These are phyloP conservation scores for Annona squamosa DNA, from an alignment of 164 flowering plant species.

Conservation along the genomic window DNA sequence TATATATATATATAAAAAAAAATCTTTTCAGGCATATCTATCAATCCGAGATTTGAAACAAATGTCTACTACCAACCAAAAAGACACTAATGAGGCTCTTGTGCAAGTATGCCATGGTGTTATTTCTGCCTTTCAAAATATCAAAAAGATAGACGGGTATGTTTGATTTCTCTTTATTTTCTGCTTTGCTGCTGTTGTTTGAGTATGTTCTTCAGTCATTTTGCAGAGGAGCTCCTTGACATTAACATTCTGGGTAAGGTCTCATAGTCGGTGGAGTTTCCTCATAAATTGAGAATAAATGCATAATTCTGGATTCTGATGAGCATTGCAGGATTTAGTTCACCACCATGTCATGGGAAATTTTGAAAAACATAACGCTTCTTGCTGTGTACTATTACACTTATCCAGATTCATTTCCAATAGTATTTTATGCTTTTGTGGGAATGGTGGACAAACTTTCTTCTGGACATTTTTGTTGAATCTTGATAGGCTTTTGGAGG, in stretches of 20 bases:
- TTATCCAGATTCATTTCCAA: no score
- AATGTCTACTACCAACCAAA: slow-evolving; percentile 15
- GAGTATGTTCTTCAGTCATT: not conserved
- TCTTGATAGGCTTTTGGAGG: slow-evolving; percentile 39
- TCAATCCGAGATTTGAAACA: slow-evolving; percentile 16
- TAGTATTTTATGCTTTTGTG: no score
- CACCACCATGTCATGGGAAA: no score
- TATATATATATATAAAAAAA: no score
- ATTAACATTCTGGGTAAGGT: no score
- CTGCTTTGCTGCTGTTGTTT: not conserved
- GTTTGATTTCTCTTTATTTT: slow-evolving; percentile 12
- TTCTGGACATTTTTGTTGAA: not conserved
- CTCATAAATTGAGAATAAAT: no score
- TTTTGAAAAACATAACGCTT: no score
- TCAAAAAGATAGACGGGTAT: slow-evolving; percentile 44
- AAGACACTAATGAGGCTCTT: slow-evolving; percentile 24
- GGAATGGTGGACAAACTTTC: not conserved
- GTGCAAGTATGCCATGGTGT: slow-evolving; percentile 42
- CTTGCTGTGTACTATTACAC: no score
- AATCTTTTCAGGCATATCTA: slow-evolving; percentile 20
- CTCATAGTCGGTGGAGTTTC: no score
- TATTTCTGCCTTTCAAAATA: slow-evolving; percentile 48
- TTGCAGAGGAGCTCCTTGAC: no score
- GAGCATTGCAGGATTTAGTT: no score
- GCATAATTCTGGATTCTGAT: no score